These are phyloP conservation scores for Pythium brachiatum DNA, from an alignment of 352 stramenopile species.

Conservation along the genomic window DNA sequence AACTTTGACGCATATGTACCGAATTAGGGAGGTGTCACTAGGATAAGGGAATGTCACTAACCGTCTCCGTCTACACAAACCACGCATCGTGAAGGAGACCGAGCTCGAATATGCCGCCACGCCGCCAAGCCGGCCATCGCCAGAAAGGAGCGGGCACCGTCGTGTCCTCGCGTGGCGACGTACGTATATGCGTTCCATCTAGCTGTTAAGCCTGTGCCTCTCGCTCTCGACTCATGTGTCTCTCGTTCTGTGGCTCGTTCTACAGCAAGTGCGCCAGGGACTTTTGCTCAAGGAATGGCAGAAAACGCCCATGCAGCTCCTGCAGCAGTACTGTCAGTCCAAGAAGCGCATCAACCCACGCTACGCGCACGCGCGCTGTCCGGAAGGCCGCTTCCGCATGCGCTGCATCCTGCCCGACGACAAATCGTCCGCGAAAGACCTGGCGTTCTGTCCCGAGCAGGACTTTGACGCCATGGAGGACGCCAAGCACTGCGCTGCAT, in stretches of 20 bases:
- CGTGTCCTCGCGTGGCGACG: slow-evolving; percentile 76
- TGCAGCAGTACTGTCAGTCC: slow-evolving; percentile 92
- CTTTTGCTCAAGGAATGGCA: slow-evolving; percentile 93
- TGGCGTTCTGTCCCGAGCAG: slow-evolving; percentile 90
- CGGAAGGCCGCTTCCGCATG: slow-evolving; percentile 40
- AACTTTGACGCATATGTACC: not conserved
- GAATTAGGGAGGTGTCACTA: not conserved
- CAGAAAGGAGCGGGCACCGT: slow-evolving; percentile 88
- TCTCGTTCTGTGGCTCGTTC: not conserved
- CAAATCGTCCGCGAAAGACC: slow-evolving; percentile 93
- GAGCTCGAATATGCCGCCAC: slow-evolving; percentile 12
- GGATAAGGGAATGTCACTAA: slow-evolving; percentile 15
- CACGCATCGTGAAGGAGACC: not conserved
- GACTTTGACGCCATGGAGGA: slow-evolving; percentile 79
- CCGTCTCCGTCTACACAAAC: not conserved
- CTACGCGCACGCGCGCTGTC: slow-evolving; percentile 52
- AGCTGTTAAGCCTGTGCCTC: not conserved
- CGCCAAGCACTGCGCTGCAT: slow-evolving; percentile 90
- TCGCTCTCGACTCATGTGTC: not conserved
- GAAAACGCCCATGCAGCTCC: slow-evolving; percentile 90
- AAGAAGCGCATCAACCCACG: slow-evolving; percentile 86
- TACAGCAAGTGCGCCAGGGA: slow-evolving; percentile 65
- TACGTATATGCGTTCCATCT: slow-evolving; percentile 20
- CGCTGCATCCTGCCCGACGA: slow-evolving; percentile 91
- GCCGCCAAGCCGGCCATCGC: slow-evolving; percentile 55